Conservation (phyloP, 192 early-diverging fungal genomes). For the Coemansia nantahalensis region DNA sequence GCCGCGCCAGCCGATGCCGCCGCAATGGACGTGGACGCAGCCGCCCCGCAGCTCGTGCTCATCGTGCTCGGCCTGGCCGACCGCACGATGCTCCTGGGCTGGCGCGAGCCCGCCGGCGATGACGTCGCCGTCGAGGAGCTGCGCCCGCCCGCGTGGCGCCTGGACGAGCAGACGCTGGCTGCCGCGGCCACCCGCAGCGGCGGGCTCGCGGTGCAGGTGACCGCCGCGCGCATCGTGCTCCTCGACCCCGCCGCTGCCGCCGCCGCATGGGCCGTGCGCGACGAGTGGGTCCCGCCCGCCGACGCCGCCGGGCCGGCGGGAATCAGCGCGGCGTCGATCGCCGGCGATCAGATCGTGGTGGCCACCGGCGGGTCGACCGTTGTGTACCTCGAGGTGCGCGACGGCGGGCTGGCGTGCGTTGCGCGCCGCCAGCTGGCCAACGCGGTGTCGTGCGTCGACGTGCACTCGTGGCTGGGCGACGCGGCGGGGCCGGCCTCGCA, state of each 20-base stretch:
- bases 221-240: constrained; percentile 51
- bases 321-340: constrained; percentile 59
- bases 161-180: constrained; percentile 29
- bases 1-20: neutral
- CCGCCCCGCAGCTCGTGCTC: constrained; percentile 8
- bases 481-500: constrained; percentile 28
- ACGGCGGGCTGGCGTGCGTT: constrained; percentile 17
- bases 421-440: constrained; percentile 55
- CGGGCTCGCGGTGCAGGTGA: constrained; percentile 60
- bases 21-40: constrained; percentile 13
- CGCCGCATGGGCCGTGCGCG: constrained; percentile 25
- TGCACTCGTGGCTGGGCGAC: constrained; percentile 46
- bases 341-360: constrained; percentile 55
- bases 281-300: constrained; percentile 56
- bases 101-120: constrained; percentile 27
- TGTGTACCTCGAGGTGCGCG: constrained; percentile 58
- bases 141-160: constrained; percentile 30
- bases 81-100: constrained; percentile 30
- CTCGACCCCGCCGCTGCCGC: constrained; percentile 25
- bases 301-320: constrained; percentile 3
- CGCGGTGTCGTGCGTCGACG: constrained; percentile 76
- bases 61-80: constrained; percentile 23
- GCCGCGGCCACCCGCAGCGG: constrained; percentile 10
- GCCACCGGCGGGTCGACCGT: constrained; percentile 57
- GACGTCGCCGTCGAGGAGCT: constrained; percentile 50